Evolutionary conservation across 192 early-diverging fungal species (phyloP).

Genomic region (Gonapodya sp.): DNA sequence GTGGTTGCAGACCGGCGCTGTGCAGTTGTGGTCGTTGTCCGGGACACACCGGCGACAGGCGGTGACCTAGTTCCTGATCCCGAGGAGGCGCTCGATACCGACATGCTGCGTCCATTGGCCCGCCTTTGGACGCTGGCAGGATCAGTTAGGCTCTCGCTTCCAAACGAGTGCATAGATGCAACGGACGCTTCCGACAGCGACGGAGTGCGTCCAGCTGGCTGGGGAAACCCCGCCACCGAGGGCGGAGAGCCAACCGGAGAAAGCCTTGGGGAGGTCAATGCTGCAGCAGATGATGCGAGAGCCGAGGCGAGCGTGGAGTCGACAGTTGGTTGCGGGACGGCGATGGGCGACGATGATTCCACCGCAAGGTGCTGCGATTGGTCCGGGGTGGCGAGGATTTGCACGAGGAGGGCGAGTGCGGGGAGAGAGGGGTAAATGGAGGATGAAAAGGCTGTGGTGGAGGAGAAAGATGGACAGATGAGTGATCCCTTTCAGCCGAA

Average conservation of each 20-base stretch:
- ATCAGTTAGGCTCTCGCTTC: neutral
- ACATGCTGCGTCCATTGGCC: neutral
- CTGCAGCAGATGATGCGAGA: neutral
- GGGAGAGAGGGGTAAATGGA: neutral
- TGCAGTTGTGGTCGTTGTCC: neutral
- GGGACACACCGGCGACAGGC: neutral
- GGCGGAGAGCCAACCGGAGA: neutral
- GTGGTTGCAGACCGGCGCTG: neutral
- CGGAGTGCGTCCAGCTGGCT: neutral
- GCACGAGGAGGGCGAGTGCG: neutral
- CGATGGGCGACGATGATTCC: neutral
- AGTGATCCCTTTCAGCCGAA: neutral
- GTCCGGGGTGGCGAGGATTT: neutral
- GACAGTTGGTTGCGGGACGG: neutral
- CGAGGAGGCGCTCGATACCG: neutral
- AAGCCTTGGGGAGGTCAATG: neutral
- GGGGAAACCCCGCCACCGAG: neutral
- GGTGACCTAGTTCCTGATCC: neutral
- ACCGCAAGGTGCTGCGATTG: neutral
- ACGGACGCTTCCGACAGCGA: neutral
- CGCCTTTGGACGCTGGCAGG: neutral
- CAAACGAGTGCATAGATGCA: neutral
- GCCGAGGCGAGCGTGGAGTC: neutral
- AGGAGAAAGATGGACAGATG: neutral
- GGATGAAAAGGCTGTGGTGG: neutral